phyloP scores from a whole-genome alignment of 257 asterid species.

The Asclepias syriaca region DNA sequence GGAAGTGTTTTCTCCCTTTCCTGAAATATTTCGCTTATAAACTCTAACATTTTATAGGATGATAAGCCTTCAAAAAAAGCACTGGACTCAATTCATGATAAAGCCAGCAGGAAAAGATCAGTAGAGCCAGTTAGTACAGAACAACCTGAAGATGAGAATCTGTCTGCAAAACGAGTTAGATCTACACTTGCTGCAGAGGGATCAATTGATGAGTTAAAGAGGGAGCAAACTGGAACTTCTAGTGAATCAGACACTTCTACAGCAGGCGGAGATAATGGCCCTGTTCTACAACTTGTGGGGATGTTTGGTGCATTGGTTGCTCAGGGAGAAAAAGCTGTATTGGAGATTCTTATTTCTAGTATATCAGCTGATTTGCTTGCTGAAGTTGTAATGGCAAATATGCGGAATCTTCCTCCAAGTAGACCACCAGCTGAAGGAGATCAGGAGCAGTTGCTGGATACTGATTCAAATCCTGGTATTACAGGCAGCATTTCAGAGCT shows the following conservation, averaged over 20 bases:
- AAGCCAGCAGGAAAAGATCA: conserved; percentile 59
- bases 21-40: background rate
- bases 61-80: conserved; percentile 42
- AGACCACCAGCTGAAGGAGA: conserved; percentile 49
- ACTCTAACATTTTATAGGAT: conserved; percentile 48
- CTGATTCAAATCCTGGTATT: conserved; percentile 36
- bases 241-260: conserved; percentile 35
- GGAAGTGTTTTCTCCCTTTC: conserved; percentile 10
- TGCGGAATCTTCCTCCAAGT: conserved; percentile 66
- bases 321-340: conserved; percentile 87
- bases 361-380: conserved; percentile 95
- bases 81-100: conserved; percentile 28
- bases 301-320: conserved; percentile 92
- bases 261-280: conserved; percentile 61
- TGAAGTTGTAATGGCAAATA: conserved; percentile 86
- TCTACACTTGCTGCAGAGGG: conserved; percentile 41
- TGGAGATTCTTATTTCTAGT: conserved; percentile 92
- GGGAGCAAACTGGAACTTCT: conserved; percentile 33
- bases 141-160: conserved; percentile 40
- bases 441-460: conserved; percentile 36
- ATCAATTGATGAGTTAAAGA: conserved; percentile 38
- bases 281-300: conserved; percentile 92
- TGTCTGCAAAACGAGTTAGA: conserved; percentile 65
- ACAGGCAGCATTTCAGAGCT: conserved; percentile 50
- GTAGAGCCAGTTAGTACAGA: conserved; percentile 40